phyloP scores from a whole-genome alignment of 495 filamentous ascomycete genomes.

The Emericellopsis terricola region DNA sequence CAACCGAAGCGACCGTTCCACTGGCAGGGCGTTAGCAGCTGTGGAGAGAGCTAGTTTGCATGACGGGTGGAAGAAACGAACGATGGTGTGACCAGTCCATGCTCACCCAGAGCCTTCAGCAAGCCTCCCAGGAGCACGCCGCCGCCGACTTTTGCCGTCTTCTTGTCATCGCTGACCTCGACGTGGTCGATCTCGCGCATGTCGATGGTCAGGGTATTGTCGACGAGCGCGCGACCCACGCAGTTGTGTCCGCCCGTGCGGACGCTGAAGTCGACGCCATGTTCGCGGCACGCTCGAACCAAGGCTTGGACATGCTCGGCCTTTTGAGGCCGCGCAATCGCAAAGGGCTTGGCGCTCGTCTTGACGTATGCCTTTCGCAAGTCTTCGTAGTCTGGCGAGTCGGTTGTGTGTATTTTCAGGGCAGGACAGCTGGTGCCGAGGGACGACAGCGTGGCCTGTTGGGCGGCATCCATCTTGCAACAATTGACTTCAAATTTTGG shows the following conservation, averaged over 20 bases:
- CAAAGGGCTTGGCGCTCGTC: too few species aligned
- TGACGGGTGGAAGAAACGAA: too few species aligned
- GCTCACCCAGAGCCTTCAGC: conserved; percentile 8
- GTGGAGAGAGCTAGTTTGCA: too few species aligned
- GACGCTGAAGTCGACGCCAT: conserved; percentile 13
- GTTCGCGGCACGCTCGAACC: conserved; percentile 7
- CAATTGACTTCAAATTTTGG: too few species aligned
- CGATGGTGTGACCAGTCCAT: conserved; percentile 15
- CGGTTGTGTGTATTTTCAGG: too few species aligned
- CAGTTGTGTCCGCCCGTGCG: conserved; percentile 20
- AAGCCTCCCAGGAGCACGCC: conserved; percentile 15
- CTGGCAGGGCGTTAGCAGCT: too few species aligned
- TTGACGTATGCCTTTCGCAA: too few species aligned
- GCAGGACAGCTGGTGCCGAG: too few species aligned
- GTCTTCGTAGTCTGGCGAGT: too few species aligned
- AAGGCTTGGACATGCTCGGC: conserved; percentile 15
- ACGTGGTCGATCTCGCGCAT: conserved; percentile 19
- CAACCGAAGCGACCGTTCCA: conserved; percentile 12
- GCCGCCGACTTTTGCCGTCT: conserved; percentile 18
- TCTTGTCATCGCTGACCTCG: conserved; percentile 8
- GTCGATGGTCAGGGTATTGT: conserved; percentile 17
- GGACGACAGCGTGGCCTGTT: too few species aligned
- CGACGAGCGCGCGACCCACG: conserved; percentile 10
- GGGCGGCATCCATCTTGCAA: too few species aligned
- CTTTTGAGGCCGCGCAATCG: conserved; percentile 16